phyloP scores from a whole-genome alignment of 345 rosid genomes.

The Gossypium herbaceum region DNA sequence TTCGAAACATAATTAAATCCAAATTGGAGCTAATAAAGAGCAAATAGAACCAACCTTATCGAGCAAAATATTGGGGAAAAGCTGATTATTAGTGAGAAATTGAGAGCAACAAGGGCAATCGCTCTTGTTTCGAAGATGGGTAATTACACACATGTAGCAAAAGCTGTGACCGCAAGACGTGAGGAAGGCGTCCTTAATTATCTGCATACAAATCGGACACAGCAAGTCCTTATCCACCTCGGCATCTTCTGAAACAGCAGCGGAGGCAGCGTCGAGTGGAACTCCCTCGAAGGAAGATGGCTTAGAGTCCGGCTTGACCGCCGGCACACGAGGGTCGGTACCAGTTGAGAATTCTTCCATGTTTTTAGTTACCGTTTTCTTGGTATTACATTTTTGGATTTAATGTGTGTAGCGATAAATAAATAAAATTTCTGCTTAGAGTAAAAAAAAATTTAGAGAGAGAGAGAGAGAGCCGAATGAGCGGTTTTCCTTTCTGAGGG shows the following conservation, averaged over 20 bases:
- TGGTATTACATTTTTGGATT: neutral
- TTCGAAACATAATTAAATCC: neutral
- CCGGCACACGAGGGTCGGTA: conserved; percentile 59
- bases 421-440: too few relatives aligned
- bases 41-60: conserved; percentile 54
- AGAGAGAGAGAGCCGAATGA: neutral
- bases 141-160: conserved; percentile 93
- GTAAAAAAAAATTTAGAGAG: too few relatives aligned
- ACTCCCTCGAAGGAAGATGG: conserved; percentile 20
- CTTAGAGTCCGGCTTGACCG: conserved; percentile 45
- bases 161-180: conserved; percentile 96
- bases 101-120: conserved; percentile 96
- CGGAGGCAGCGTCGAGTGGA: conserved; percentile 22
- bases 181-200: conserved; percentile 91
- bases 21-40: conserved; percentile 11
- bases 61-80: conserved; percentile 83
- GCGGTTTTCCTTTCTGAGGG: neutral
- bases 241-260: conserved; percentile 16
- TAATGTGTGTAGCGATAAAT: neutral
- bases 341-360: conserved; percentile 33
- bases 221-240: conserved; percentile 73
- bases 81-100: conserved; percentile 67
- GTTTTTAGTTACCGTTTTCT: neutral
- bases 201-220: conserved; percentile 98
- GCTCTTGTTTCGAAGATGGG: conserved; percentile 85